Conservation (phyloP, 2,329 filamentous ascomycete species). For the Fusarium sp. region DNA sequence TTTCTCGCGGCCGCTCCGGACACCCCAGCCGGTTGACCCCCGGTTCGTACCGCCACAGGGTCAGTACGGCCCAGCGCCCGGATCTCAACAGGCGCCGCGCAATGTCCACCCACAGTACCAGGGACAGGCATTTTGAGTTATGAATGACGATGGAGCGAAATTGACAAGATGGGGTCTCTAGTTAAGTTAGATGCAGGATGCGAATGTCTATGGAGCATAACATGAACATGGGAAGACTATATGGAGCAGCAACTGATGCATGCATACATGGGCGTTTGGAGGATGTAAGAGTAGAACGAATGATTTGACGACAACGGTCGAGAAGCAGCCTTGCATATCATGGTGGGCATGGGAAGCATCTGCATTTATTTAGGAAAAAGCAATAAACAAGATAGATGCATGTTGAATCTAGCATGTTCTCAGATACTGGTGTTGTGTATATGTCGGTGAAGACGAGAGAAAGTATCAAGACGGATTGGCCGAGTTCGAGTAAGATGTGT, state of each 20-base stretch:
- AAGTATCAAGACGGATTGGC: neutral
- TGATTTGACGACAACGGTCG: conserved; percentile 23
- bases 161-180: neutral
- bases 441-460: neutral
- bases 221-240: conserved; percentile 19
- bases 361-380: conserved; percentile 15
- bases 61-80: conserved; percentile 42
- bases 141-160: neutral
- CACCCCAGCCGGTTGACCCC: conserved; percentile 43
- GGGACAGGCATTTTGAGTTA: conserved; percentile 48
- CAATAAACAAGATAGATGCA: conserved; percentile 16
- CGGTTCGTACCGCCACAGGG: conserved; percentile 45
- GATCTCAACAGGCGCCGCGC: conserved; percentile 30
- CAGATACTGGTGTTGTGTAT: neutral
- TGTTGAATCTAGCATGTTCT: conserved; percentile 13
- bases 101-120: conserved; percentile 47
- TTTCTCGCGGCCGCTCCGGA: conserved; percentile 47
- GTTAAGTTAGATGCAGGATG: conserved; percentile 2
- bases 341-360: conserved; percentile 22
- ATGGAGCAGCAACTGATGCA: conserved; percentile 25
- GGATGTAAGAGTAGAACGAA: conserved; percentile 16
- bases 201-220: conserved; percentile 17
- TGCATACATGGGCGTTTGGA: conserved; percentile 35
- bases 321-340: conserved; percentile 27
- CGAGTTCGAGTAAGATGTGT: neutral